Base-by-base conservation (phyloP, 306 rosid species). In the Trifolium repens region DNA sequence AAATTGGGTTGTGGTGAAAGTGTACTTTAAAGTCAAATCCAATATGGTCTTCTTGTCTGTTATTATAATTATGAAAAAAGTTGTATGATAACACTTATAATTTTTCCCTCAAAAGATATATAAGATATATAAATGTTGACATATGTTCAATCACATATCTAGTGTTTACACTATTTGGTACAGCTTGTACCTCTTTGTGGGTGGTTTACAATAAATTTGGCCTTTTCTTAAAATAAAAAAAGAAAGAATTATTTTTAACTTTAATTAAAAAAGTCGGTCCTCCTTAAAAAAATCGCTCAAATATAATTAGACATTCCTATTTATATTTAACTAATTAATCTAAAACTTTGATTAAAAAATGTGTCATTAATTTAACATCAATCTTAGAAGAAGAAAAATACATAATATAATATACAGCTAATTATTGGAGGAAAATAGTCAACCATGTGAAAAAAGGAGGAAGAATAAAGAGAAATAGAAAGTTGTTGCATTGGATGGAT, bases 401-500 rank as follows among this genome's bases (percentile, higher is more conserved):
- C 15, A 12, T 13, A 46, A 46, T 13, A 46, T 7, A 52, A 46
- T 16, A 17, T 53, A 55, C 9, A 22, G 46, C 32, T 39, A 16
- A 13, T 59, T 3, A 13, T 59, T 6, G 69, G 11, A 60, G 27
- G 46, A 44, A 43, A 73, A 59, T 44, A 73, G 52, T 60, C 14
- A 73, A 73, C 13, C 60, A 73, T 62, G 61, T 74, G 52, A 4
- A 37, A 81, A 46, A 10, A 3, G 8, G 13, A 52, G 17, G 50
- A 53, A 17, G 26, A 69, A 44, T 24, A 61, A 66, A 71, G 24
- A n/a, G 9, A 30, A 17, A 9, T 14, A 61, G 63, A 52, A 77
- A 46, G 81, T 35, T 71, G 85, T 24, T 53, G 62, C 10, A 73
- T 1, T 64, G 68, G 27, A 63, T 64, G 78, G 67, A 72, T 57